These are phyloP conservation scores for Aureobasidium musti DNA, from an alignment of 2,329 filamentous ascomycete species.

Conservation along the genomic window DNA sequence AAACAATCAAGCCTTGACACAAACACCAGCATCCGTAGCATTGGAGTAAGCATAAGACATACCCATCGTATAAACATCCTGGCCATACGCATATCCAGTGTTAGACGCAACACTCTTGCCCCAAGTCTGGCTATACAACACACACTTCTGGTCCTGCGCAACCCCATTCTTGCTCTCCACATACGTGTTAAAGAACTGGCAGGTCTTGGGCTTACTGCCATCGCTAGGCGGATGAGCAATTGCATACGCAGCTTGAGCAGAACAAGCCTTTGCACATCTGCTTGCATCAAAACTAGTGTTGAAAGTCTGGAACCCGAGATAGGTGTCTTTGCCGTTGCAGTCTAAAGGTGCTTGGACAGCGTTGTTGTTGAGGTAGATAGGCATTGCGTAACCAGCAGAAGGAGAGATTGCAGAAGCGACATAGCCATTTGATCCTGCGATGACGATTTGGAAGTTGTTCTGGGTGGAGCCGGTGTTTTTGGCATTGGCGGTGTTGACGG, in stretches of 20 bases:
- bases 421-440: constrained; percentile 31
- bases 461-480: constrained; percentile 42
- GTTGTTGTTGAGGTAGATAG: constrained; percentile 31
- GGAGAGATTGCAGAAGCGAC: constrained; percentile 3
- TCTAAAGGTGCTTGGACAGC: constrained; percentile 37
- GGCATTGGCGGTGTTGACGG: constrained; percentile 37
- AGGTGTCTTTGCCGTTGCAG: constrained; percentile 36
- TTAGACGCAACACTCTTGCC: constrained; percentile 33
- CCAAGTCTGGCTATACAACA: constrained; percentile 41
- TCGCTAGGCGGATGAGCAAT: neutral
- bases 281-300: constrained; percentile 15
- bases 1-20: constrained; percentile 2
- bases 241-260: neutral
- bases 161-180: constrained; percentile 44
- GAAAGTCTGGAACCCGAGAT: constrained; percentile 37
- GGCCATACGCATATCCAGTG: constrained; percentile 4
- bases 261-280: constrained; percentile 35
- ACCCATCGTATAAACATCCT: neutral
- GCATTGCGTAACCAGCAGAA: constrained; percentile 29
- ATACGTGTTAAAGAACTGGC: constrained; percentile 44
- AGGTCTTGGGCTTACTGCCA: constrained; percentile 19
- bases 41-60: neutral
- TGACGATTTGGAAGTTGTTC: constrained; percentile 32
- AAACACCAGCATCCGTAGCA: constrained; percentile 4
- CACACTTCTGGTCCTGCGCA: constrained; percentile 44